Conservation (phyloP, 345 rosid genomes). For the Linum lewisii region DNA sequence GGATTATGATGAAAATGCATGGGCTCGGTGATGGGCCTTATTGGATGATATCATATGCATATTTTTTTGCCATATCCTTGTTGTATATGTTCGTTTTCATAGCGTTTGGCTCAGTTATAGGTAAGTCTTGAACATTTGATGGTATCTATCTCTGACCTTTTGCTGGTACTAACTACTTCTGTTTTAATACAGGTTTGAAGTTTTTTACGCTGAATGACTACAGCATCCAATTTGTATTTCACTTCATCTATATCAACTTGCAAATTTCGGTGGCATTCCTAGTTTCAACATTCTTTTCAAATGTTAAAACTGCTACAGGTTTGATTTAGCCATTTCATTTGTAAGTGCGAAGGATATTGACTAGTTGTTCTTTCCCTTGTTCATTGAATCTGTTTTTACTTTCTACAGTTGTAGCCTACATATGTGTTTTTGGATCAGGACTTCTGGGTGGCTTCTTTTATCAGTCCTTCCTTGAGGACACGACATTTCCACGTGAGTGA, state of each 20-base stretch:
- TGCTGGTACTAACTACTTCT: slow-evolving; percentile 13
- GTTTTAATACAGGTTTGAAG: slow-evolving; percentile 53
- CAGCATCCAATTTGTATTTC: slow-evolving; percentile 58
- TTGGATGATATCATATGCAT: slow-evolving; percentile 72
- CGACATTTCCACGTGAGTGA: slow-evolving; percentile 67
- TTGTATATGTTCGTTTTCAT: slow-evolving; percentile 59
- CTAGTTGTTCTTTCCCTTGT: slow-evolving; percentile 8
- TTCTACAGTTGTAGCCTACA: slow-evolving; percentile 53
- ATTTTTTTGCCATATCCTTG: slow-evolving; percentile 56
- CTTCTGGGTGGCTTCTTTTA: slow-evolving; percentile 73
- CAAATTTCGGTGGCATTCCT: slow-evolving; percentile 79
- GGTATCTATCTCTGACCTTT: slow-evolving; percentile 7
- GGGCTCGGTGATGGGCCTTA: slow-evolving; percentile 94
- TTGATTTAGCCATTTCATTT: slow-evolving; percentile 13
- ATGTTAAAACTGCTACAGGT: slow-evolving; percentile 88
- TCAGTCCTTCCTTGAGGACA: slow-evolving; percentile 49
- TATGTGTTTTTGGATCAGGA: slow-evolving; percentile 70
- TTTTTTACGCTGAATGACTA: slow-evolving; percentile 68
- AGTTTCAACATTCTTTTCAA: slow-evolving; percentile 53
- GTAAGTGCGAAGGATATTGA: background rate
- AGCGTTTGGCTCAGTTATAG: slow-evolving; percentile 62
- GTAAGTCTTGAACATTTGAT: slow-evolving; percentile 21
- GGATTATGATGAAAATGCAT: slow-evolving; percentile 97
- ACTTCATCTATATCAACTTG: slow-evolving; percentile 62
- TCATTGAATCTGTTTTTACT: slow-evolving; percentile 15